phyloP scores from a whole-genome alignment of 495 filamentous ascomycete genomes.

The Bryoglossum gracile region DNA sequence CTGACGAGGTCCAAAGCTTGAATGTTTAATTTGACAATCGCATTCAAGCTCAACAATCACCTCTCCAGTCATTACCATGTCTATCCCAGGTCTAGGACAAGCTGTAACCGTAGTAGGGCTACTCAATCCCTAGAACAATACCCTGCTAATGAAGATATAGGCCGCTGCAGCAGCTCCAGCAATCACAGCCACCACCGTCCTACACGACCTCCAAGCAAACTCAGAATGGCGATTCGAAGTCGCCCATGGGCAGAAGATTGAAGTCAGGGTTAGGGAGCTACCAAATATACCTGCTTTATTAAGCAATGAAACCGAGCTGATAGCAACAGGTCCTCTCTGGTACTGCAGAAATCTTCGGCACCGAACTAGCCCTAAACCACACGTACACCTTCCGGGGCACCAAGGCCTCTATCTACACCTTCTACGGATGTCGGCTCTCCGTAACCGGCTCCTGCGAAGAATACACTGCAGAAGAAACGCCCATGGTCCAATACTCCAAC shows the following conservation, averaged over 20 bases:
- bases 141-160: constrained; percentile 16
- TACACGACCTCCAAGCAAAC: constrained; percentile 34
- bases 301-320: too few relatives aligned
- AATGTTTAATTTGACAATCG: too few relatives aligned
- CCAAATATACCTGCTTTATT: neutral
- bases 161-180: constrained; percentile 23
- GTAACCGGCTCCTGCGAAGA: constrained; percentile 48
- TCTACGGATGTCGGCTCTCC: constrained; percentile 81
- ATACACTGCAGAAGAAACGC: constrained; percentile 79
- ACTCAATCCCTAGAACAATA: neutral
- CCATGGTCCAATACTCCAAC: constrained; percentile 75
- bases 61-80: constrained; percentile 30
- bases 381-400: constrained; percentile 75
- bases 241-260: constrained; percentile 53
- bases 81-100: constrained; percentile 47
- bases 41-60: too few relatives aligned
- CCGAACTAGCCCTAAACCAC: constrained; percentile 76
- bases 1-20: neutral
- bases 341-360: constrained; percentile 91
- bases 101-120: constrained; percentile 34
- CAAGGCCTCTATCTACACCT: constrained; percentile 85
- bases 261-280: constrained; percentile 46
- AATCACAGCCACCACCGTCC: constrained; percentile 18
- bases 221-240: constrained; percentile 93
- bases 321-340: constrained; percentile 61